Evolutionary conservation across 139 green algal species (phyloP).

Genomic region (Diplosphaera chodatii): DNA sequence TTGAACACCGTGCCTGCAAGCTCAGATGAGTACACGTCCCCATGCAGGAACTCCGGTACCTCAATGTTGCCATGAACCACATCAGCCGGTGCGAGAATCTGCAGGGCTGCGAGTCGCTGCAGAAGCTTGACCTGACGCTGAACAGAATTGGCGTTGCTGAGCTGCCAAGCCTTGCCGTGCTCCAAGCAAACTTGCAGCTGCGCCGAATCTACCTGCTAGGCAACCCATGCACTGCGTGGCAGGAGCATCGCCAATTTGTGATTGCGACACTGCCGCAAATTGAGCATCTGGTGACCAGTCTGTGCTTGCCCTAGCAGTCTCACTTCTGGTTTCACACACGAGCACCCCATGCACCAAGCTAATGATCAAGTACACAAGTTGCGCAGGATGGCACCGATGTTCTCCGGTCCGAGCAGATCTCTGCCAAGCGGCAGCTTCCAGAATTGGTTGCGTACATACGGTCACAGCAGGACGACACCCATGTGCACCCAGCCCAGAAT

Average conservation of each 20-base stretch:
- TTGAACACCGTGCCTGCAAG: background rate
- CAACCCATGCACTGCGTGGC: conserved; percentile 84
- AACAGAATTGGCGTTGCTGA: conserved; percentile 69
- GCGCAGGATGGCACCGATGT: conserved; percentile 67
- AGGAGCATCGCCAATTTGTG: conserved; percentile 70
- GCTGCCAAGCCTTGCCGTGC: conserved; percentile 44
- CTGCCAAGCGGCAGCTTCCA: conserved; percentile 37
- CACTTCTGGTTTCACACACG: background rate
- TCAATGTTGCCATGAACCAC: conserved; percentile 93
- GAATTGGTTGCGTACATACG: conserved; percentile 41
- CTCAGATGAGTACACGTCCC: background rate
- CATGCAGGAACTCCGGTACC: conserved; percentile 79
- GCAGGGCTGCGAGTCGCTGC: conserved; percentile 80
- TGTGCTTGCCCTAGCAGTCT: background rate
- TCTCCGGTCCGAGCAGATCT: conserved; percentile 62
- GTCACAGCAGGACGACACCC: conserved; percentile 28
- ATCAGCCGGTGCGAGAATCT: conserved; percentile 81
- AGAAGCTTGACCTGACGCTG: conserved; percentile 85
- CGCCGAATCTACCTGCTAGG: conserved; percentile 74
- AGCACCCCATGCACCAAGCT: too few species aligned
- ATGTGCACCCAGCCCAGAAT: too few species aligned
- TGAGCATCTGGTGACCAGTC: conserved; percentile 38
- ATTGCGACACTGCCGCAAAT: conserved; percentile 71
- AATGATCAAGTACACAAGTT: background rate
- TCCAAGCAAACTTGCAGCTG: conserved; percentile 37